Base-by-base conservation (phyloP, 139 green algal species). In the Haematococcus lacustris region DNA sequence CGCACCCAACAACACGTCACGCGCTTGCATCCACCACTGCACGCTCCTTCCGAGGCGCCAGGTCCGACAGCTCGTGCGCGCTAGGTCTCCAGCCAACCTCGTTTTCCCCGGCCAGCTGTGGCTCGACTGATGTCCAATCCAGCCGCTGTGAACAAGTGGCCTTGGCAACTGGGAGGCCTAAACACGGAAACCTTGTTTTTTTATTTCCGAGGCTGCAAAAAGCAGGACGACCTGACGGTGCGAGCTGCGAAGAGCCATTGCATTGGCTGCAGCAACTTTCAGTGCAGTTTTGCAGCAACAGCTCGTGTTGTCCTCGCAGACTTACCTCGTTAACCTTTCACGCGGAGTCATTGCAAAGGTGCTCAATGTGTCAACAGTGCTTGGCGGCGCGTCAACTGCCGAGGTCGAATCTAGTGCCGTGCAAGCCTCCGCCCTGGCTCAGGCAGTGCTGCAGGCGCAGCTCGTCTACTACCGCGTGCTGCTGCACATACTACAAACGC, bases 221-320 rank as follows among this genome's bases (percentile, higher is more conserved):
- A 64, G 53, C 53, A 64, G 26, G 53, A 64, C 21, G 53, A 64
- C 21, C 26, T 64, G 26, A 35, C 53, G 53, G 53, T 64, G 53
- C 17, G 53, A 9, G 9, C 9, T 17, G 43, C 43, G 9, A 17
- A 53, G 17, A 53, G 9, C 43, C 9, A 9, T 9, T 17, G 43
- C 17, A 28, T 17, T 9, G 9, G 43, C 43, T 9, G 43, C 43
- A 28, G 9, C 43, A 17, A 53, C 43, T 17, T 28, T 53, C 43
- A 17, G n/a, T n/a, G n/a, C n/a, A n/a, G n/a, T n/a, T n/a, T n/a
- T n/a, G n/a, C n/a, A n/a, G n/a, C n/a, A n/a, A n/a, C n/a, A n/a
- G n/a, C n/a, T n/a, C n/a, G n/a, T n/a, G n/a, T n/a, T n/a, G n/a
- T n/a, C n/a, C 43, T 9, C 43, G 9, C 9, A 9, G 43, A 9